Evolutionary conservation across 176 grass and related monocot species (phyloP).

Genomic region (Pontederia crassipes): DNA sequence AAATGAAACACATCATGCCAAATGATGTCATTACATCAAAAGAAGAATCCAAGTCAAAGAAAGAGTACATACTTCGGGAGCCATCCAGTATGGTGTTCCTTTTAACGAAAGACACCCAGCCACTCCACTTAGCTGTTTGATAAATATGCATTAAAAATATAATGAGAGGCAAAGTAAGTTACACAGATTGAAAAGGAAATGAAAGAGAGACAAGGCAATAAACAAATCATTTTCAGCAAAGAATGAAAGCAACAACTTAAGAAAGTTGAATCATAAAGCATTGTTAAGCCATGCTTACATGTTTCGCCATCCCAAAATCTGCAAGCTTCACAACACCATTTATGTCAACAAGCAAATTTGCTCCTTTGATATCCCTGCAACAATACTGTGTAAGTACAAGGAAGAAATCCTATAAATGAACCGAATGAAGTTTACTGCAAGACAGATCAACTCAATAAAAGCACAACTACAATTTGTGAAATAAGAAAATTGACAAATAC

Average conservation of each 20-base stretch:
- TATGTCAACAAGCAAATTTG: conserved; percentile 87
- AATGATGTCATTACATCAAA: conserved; percentile 2
- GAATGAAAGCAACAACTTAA: background rate
- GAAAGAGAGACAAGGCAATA: background rate
- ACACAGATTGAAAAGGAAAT: background rate
- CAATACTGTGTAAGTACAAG: background rate
- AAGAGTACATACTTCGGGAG: conserved; percentile 56
- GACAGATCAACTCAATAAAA: background rate
- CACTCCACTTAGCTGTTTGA: conserved; percentile 61
- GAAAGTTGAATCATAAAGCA: background rate
- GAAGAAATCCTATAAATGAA: background rate
- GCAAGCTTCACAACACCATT: conserved; percentile 82
- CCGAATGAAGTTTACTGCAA: background rate
- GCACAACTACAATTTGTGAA: too few relatives aligned
- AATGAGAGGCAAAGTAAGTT: background rate
- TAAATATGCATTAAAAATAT: conserved; percentile 6
- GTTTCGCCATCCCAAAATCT: conserved; percentile 96
- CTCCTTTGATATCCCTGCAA: conserved; percentile 96
- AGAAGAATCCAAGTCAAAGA: conserved; percentile 7
- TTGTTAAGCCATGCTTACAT: conserved; percentile 41
- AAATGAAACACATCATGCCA: background rate
- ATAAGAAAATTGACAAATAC: too few relatives aligned
- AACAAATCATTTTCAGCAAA: background rate
- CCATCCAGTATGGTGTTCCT: conserved; percentile 97
- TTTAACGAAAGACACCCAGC: conserved; percentile 72